Conservation (phyloP, 768 basidiomycete species). For the Boletellus sp. region DNA sequence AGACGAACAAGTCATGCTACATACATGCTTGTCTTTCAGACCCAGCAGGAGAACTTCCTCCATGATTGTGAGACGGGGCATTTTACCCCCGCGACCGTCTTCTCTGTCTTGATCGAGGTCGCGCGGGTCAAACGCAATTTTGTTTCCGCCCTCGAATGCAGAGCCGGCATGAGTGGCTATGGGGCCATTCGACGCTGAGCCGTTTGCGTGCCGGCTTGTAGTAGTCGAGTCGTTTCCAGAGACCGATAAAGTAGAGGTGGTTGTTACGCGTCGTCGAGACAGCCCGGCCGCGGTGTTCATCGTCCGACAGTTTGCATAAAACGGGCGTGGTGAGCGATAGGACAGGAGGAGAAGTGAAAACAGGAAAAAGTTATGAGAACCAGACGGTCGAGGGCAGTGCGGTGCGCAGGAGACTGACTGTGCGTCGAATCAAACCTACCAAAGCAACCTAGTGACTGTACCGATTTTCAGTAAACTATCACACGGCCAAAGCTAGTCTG, state of each 20-base stretch:
- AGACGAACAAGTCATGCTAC: slow-evolving; percentile 19
- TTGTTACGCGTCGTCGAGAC: slow-evolving; percentile 55
- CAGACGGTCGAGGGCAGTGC: slow-evolving; percentile 4
- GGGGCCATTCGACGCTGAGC: slow-evolving; percentile 28
- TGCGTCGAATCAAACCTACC: slow-evolving; percentile 4
- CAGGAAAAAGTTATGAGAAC: slow-evolving; percentile 1
- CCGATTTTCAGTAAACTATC: background rate
- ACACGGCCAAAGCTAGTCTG: background rate
- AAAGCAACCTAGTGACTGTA: background rate
- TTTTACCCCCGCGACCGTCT: slow-evolving; percentile 64
- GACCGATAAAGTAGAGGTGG: slow-evolving; percentile 35
- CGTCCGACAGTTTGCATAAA: slow-evolving; percentile 24
- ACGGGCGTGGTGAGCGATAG: background rate
- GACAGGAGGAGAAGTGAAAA: slow-evolving; percentile 4
- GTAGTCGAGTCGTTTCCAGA: slow-evolving; percentile 38
- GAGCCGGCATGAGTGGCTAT: slow-evolving; percentile 64
- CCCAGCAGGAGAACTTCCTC: slow-evolving; percentile 94
- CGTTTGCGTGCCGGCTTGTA: slow-evolving; percentile 28
- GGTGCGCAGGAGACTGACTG: slow-evolving; percentile 1
- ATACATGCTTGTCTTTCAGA: slow-evolving; percentile 92
- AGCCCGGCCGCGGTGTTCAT: slow-evolving; percentile 55
- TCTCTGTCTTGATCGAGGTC: slow-evolving; percentile 76
- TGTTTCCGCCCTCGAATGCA: slow-evolving; percentile 81
- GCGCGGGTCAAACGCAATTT: slow-evolving; percentile 90
- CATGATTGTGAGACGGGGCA: slow-evolving; percentile 89